Evolutionary conservation across 306 rosid species (phyloP).

Genomic region (Oxytropis ochrocephala): DNA sequence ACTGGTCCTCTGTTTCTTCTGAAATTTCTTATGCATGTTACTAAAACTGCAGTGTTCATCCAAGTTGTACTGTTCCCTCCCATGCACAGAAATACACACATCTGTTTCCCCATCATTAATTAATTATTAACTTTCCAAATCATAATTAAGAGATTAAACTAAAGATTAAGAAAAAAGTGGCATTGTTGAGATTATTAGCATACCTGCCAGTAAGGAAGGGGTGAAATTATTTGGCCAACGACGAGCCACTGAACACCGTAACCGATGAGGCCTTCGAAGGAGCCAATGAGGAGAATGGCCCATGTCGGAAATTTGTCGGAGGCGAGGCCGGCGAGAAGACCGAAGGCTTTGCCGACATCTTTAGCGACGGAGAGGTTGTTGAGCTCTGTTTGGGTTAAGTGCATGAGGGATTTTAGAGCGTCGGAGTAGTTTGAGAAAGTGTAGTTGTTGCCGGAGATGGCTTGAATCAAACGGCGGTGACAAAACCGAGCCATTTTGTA

Average conservation of each 20-base stretch:
- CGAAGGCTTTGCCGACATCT: conserved; percentile 82
- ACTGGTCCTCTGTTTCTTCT: conserved; percentile 77
- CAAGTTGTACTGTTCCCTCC: conserved; percentile 97
- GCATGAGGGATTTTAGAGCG: conserved; percentile 76
- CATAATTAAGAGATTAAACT: too few relatives aligned
- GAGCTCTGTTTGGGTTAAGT: conserved; percentile 67
- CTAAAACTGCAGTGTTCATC: conserved; percentile 97
- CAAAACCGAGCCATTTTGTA: conserved; percentile 76
- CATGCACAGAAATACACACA: conserved; percentile 79
- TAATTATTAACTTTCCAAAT: background rate
- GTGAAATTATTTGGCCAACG: conserved; percentile 51
- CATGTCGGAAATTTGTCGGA: conserved; percentile 68
- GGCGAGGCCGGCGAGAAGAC: conserved; percentile 75
- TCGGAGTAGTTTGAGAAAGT: conserved; percentile 89
- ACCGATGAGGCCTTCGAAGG: conserved; percentile 67
- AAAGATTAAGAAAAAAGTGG: background rate
- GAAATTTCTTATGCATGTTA: conserved; percentile 74
- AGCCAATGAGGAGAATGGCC: conserved; percentile 69
- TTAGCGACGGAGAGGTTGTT: conserved; percentile 80
- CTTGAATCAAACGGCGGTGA: conserved; percentile 77
- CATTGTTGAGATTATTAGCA: background rate
- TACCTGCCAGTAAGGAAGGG: conserved; percentile 93
- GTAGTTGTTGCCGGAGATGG: conserved; percentile 94
- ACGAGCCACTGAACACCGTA: conserved; percentile 93
- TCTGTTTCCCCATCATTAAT: conserved; percentile 26